These are phyloP conservation scores for Persicaria tinctoria DNA, from an alignment of 148 eudicot genomes.

Conservation along the genomic window DNA sequence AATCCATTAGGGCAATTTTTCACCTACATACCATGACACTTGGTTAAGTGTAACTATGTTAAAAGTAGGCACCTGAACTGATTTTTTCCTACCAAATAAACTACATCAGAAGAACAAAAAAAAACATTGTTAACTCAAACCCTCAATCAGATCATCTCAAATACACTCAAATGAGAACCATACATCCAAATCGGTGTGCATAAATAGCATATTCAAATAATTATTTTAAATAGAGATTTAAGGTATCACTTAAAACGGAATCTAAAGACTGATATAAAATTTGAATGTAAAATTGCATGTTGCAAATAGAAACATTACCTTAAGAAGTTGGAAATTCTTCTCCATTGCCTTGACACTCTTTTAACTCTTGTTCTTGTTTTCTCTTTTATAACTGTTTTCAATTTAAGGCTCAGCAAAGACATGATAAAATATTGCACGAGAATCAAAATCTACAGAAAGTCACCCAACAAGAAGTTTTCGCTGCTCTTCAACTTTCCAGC, in stretches of 20 bases:
- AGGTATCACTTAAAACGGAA: not conserved
- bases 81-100: too few relatives aligned
- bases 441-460: slow-evolving; percentile 1
- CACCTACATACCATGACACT: not conserved
- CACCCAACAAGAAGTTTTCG: slow-evolving; percentile 62
- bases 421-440: slow-evolving; percentile 9
- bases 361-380: slow-evolving; percentile 88
- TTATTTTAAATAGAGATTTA: not conserved
- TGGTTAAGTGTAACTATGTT: not conserved
- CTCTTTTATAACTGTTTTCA: slow-evolving; percentile 79
- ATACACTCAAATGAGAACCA: not conserved
- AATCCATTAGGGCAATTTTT: too few relatives aligned
- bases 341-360: slow-evolving; percentile 77
- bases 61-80: not conserved
- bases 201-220: not conserved
- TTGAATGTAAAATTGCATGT: not conserved
- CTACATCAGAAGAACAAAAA: not conserved
- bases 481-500: slow-evolving; percentile 89
- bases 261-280: not conserved
- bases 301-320: slow-evolving; percentile 33
- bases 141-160: not conserved
- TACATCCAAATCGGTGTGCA: not conserved
- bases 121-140: not conserved
- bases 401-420: not conserved
- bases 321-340: slow-evolving; percentile 71